Evolutionary conservation across 305 asterid genomes (phyloP).

Genomic region (Rubia occidens): DNA sequence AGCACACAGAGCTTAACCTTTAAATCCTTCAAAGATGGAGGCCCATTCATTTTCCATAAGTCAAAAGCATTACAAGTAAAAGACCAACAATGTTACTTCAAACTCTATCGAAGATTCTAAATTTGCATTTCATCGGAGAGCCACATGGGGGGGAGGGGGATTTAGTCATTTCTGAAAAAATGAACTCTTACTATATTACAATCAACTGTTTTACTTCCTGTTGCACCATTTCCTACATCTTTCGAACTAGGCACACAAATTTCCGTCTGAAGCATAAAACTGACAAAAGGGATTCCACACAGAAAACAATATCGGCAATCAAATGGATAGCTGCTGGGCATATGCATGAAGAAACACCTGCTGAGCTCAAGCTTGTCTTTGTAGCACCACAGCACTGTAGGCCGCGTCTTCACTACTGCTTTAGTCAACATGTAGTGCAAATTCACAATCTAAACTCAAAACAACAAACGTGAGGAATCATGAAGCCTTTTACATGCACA

Average conservation of each 20-base stretch:
- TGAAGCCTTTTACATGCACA: not conserved
- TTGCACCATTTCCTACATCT: not conserved
- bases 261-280: not conserved
- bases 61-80: not conserved
- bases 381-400: conserved; percentile 85
- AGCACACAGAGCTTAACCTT: not conserved
- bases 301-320: not conserved
- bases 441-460: conserved; percentile 50
- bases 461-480: not conserved
- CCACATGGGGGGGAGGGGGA: not conserved
- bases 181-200: no score
- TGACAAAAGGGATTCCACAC: not conserved
- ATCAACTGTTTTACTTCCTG: not conserved
- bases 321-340: not conserved
- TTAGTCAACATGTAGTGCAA: conserved; percentile 62
- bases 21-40: not conserved
- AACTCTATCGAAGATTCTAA: not conserved
- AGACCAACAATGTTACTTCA: not conserved
- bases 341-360: conserved; percentile 40
- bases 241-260: conserved; percentile 2
- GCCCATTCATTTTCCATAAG: not conserved
- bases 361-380: conserved; percentile 84
- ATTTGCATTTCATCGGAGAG: not conserved
- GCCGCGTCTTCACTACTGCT: conserved; percentile 55
- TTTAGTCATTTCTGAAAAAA: not conserved